Base-by-base conservation (phyloP, 139 green algal genomes). In the Coelastrella sp. region DNA sequence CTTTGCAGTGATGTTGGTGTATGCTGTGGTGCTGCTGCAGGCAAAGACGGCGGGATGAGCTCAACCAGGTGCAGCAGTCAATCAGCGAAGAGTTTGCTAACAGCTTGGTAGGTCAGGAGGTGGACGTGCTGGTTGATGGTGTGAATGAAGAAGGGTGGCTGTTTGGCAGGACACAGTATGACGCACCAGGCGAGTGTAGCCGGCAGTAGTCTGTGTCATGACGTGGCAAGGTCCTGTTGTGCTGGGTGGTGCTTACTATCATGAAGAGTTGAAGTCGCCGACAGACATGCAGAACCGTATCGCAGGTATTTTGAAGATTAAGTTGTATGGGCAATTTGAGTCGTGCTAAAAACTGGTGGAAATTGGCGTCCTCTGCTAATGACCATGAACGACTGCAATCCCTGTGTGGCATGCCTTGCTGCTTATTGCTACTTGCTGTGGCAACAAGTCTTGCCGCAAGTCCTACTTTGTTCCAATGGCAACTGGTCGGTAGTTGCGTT, bases 1-100 rank as follows among this genome's bases (percentile, higher is more conserved):
- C 32, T 47, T 47, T 47, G 0, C 1, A 1, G 1, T 47, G 32
- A 47, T 47, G 32, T 47, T 47, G 32, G 32, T 47, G 32, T 47
- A 47, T 47, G 32, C 11, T 71, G 61, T 71, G 61, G 10, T 71
- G 61, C 61, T 71, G 10, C 61, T 71, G 61, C 66, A 91, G 96
- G 3, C 85, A 97, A 90, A 92, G 93, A 54, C 94, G 97, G 19
- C 92, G 96, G 8, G 96, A 98, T 83, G 96, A 97, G 93, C 91
- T 99, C 4, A 92, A 97, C 14, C 93, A 91, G 14, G 85, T 97
- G 80, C 95, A 98, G 93, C 96, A 98, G 93, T 66, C 92, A 3
- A 94, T 98, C 6, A 94, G 94, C 3, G 93, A 96, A 86, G 78
- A 75, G 2, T 98, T 94, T 89, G 95, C 96, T 4, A 83, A 92